A percentile compares a stretch with the other conserved stretches of the same genome.
Conservation (phyloP, 1,139 yeast species). For the Yamadazyma oceani region DNA sequence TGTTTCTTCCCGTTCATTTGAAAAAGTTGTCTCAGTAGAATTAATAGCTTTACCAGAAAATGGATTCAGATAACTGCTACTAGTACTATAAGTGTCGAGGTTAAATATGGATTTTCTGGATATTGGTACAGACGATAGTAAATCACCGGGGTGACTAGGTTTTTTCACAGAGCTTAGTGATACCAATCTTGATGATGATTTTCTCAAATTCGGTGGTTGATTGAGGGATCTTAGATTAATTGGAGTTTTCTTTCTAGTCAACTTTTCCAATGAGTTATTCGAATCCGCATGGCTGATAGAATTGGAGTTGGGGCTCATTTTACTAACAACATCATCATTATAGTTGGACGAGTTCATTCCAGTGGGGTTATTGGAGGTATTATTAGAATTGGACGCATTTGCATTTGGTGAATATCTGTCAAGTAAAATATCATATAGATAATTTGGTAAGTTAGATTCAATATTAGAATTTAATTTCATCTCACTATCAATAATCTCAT, state of each 20-base stretch:
- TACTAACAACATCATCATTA: background rate
- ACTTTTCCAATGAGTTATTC: slow-evolving; percentile 6
- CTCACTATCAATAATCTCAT: slow-evolving; percentile 80
- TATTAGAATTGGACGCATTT: background rate
- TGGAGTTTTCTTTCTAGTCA: slow-evolving; percentile 8
- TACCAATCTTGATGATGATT: slow-evolving; percentile 58
- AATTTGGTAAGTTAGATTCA: slow-evolving; percentile 52
- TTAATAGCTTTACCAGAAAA: slow-evolving; percentile 1
- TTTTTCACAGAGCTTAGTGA: slow-evolving; percentile 58
- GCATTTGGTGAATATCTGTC: slow-evolving; percentile 28
- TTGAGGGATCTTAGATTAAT: slow-evolving; percentile 5
- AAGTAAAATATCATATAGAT: slow-evolving; percentile 58
- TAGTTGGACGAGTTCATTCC: background rate
- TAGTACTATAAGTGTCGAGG: slow-evolving; percentile 10
- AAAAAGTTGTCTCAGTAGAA: slow-evolving; percentile 39
- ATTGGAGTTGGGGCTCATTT: slow-evolving; percentile 1
- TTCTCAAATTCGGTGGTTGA: slow-evolving; percentile 9
- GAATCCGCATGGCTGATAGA: slow-evolving; percentile 2
- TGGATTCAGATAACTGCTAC: slow-evolving; percentile 1
- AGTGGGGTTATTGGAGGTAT: slow-evolving; percentile 1
- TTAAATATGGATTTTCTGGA: slow-evolving; percentile 47
- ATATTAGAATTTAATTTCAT: slow-evolving; percentile 55
- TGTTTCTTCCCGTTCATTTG: slow-evolving; percentile 66
- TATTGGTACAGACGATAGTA: slow-evolving; percentile 78
- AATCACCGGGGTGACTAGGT: slow-evolving; percentile 76